Evolutionary conservation across 805 yeast genomes (phyloP).

Genomic region (Starmerella khaoyaiensis): DNA sequence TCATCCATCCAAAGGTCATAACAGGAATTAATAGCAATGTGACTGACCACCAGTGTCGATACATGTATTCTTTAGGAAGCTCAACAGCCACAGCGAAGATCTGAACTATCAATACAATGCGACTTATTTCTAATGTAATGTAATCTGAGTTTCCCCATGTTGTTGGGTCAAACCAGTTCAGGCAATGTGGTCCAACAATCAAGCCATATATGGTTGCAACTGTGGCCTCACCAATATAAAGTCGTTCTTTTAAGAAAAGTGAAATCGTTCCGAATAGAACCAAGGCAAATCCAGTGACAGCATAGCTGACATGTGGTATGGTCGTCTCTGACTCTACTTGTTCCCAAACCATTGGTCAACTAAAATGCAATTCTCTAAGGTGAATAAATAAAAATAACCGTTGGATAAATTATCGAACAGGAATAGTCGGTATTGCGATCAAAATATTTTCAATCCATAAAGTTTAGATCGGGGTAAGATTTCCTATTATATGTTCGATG

Average conservation of each 20-base stretch:
- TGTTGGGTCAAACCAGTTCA: conserved; percentile 70
- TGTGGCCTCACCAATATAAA: conserved; percentile 84
- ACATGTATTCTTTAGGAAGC: conserved; percentile 78
- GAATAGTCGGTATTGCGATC: too few species aligned
- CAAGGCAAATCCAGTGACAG: conserved; percentile 72
- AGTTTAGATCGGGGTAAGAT: too few species aligned
- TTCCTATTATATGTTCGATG: too few species aligned
- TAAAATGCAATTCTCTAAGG: too few species aligned
- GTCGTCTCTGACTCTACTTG: conserved; percentile 31
- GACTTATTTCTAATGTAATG: conserved; percentile 69
- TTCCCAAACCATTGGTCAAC: conserved; percentile 21
- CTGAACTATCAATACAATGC: conserved; percentile 74
- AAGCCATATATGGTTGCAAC: conserved; percentile 77
- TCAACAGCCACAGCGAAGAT: conserved; percentile 93
- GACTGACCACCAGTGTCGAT: conserved; percentile 69
- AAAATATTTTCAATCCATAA: too few species aligned
- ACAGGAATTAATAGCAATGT: conserved; percentile 64
- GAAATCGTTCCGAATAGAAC: conserved; percentile 71
- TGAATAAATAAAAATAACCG: too few species aligned
- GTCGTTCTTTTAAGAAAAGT: conserved; percentile 64
- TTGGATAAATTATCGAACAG: too few species aligned
- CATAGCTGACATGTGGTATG: conserved; percentile 74
- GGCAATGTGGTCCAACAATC: conserved; percentile 77
- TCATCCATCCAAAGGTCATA: conserved; percentile 83
- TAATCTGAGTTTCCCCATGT: conserved; percentile 77